Evolutionary conservation across 257 asterid species (phyloP), one percentile per base, ranked within the genome.

Genomic region (Gentiana straminea): DNA sequence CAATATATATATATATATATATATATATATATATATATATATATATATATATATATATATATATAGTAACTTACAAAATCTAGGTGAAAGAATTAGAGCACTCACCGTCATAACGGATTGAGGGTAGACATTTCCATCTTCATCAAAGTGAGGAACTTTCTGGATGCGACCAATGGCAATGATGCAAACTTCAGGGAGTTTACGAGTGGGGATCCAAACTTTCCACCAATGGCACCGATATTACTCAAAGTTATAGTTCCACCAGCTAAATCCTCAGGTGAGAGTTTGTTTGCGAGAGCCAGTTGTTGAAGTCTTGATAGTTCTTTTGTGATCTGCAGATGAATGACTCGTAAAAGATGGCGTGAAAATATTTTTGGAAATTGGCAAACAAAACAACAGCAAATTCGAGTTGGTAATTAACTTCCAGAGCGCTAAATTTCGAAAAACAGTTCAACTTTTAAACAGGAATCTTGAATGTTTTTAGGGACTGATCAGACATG

Each of bases 161-260:
- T 84, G 94, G 65, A 91, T 83, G 35, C 95, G 80, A 57, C 98
- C 98, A 54, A 91, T 52, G n/a, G 92, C 96, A 15, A 91, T 87
- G 67, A 91, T 91, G 58, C 90, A 79, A 57, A 78, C 86, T 78
- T 91, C 98, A 48, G 98, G 50, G 71, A 76, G 58, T 87, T 87
- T 65, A 91, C 71, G 44, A 91, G 86, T 2, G 98, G 96, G 56
- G 94, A 82, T 61, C 98, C 98, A 24, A 81, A 87, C 69, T 87
- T 91, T 45, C 98, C 98, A 48, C 98, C 98, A 38, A 91, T 91
- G 38, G 94, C 85, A 54, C 98, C 98, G 34, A 87, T 91, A 64
- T 91, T 91, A 77, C 98, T 91, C 60, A 91, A 56, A 44, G 95
- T 91, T 51, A 91, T 77, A 6, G 96, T 83, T 68, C 95, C 96